Evolutionary conservation across 305 asterid species (phyloP).

Genomic region (Rubia balearica): DNA sequence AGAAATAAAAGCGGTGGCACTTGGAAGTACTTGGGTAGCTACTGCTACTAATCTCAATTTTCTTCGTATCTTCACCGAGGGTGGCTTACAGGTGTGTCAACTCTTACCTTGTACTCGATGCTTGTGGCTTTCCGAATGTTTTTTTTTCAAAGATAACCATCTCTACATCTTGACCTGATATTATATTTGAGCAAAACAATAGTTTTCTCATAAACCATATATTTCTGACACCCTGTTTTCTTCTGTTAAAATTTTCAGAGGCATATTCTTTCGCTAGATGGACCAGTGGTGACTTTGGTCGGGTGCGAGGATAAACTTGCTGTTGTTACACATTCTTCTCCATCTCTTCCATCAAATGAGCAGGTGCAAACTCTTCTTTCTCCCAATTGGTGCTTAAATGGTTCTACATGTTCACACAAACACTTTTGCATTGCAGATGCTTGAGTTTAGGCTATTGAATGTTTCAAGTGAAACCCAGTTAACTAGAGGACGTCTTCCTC

Average conservation of each 20-base stretch:
- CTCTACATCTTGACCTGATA: neutral
- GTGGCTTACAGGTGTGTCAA: constrained; percentile 85
- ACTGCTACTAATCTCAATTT: constrained; percentile 86
- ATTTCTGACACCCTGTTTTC: constrained; percentile 8
- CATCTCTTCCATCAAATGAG: constrained; percentile 80
- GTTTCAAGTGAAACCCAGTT: constrained; percentile 44
- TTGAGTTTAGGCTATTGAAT: constrained; percentile 74
- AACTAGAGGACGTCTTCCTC: constrained; percentile 60
- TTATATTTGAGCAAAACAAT: neutral
- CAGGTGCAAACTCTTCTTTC: constrained; percentile 42
- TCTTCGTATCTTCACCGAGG: constrained; percentile 78
- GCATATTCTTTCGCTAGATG: constrained; percentile 69
- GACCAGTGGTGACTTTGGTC: constrained; percentile 89
- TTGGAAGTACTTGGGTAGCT: constrained; percentile 88
- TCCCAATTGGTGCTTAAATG: neutral
- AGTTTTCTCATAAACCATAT: constrained; percentile 6
- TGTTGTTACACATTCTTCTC: constrained; percentile 71
- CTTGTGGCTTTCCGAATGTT: neutral
- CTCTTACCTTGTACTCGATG: neutral
- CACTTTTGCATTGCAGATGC: constrained; percentile 55
- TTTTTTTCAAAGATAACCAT: neutral
- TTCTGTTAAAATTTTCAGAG: constrained; percentile 35
- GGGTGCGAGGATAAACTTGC: constrained; percentile 88
- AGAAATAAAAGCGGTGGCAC: constrained; percentile 90
- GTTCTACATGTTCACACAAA: neutral